Evolutionary conservation across 164 flowering plant genomes (phyloP), one percentile per base, ranked within the genome.

Genomic region (Malania oleifera): DNA sequence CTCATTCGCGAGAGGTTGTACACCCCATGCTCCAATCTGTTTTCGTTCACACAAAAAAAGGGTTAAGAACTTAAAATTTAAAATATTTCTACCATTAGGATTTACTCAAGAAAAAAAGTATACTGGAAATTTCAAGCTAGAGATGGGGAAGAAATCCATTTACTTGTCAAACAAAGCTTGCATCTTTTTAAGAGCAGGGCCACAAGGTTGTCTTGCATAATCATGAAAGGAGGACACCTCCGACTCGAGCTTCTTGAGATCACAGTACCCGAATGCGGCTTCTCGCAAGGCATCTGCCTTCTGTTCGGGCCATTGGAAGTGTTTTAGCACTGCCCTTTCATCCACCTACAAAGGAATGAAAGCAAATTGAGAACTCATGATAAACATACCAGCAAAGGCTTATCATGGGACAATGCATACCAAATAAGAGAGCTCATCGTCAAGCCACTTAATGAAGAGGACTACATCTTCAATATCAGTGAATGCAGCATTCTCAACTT

Each of bases 221-320:
- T 88, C 91, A 0, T 74, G 52, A 59, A 80, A 86, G 0, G 81
- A 80, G 0, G 78, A 75, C 0, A 83, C 91, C 69, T 90, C 97
- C 1, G 79, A 60, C 60, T 82, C 95, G 1, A 93, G 78, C 72
- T 93, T 93, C 82, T 88, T 90, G 22, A 93, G 74, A 75, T 93
- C 99, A 57, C 80, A 80, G 45, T 83, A 93, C 37, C 87, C 92
- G 29, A 93, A 93, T 47, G 99, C 99, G 17, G 99, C 99, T 57
- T 93, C 99, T 13, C 99, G 74, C 63, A 93, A 66, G 8, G 95
- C 96, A 62, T 93, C 99, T 0, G 97, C 99, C 71, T 86, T 93
- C 59, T 82, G 81, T 77, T 93, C 99, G 0, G 99, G 99, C 99
- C 99, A 93, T 6, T 85, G 79, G 34, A 93, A 93, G 75, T 93